These are phyloP conservation scores for Puccinia polysora DNA, from an alignment of 1,284 basidiomycete genomes.

Conservation along the genomic window DNA sequence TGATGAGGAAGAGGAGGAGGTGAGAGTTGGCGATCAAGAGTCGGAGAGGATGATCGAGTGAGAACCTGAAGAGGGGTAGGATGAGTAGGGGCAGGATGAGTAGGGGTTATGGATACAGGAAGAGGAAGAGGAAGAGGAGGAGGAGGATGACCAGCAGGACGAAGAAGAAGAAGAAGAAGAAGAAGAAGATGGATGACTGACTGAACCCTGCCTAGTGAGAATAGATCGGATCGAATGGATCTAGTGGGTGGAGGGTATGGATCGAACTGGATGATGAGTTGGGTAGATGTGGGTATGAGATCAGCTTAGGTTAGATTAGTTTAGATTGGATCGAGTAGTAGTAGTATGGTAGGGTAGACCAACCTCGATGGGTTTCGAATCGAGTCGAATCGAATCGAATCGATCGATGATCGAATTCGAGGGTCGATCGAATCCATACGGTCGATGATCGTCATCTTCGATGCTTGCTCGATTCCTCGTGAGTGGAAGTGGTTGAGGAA, in stretches of 20 bases:
- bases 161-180: background rate
- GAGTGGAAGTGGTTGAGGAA: no score
- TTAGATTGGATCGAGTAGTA: no score
- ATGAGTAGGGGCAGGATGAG: background rate
- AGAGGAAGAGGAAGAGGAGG: background rate
- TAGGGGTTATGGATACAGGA: background rate
- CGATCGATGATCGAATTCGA: no score
- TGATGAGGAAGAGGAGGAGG: slow-evolving; percentile 34
- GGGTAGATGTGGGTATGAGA: no score
- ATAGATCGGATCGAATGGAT: slow-evolving; percentile 9
- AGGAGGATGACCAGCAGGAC: background rate
- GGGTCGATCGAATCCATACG: no score
- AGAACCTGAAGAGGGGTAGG: slow-evolving; percentile 8
- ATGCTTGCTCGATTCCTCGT: no score
- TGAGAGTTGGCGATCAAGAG: slow-evolving; percentile 31
- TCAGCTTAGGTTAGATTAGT: no score
- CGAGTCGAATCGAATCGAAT: no score
- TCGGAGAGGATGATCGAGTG: slow-evolving; percentile 32
- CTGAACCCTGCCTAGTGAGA: slow-evolving; percentile 40
- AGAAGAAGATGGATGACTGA: background rate
- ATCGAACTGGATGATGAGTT: no score
- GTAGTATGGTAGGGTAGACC: no score
- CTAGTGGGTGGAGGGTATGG: slow-evolving; percentile 25
- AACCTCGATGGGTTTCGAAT: no score
- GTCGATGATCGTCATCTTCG: no score